Percentiles rank a stretch among this genome's conserved stretches.
Evolutionary conservation across 1,284 basidiomycete species (phyloP).

Genomic region (Ustilago lituana): DNA sequence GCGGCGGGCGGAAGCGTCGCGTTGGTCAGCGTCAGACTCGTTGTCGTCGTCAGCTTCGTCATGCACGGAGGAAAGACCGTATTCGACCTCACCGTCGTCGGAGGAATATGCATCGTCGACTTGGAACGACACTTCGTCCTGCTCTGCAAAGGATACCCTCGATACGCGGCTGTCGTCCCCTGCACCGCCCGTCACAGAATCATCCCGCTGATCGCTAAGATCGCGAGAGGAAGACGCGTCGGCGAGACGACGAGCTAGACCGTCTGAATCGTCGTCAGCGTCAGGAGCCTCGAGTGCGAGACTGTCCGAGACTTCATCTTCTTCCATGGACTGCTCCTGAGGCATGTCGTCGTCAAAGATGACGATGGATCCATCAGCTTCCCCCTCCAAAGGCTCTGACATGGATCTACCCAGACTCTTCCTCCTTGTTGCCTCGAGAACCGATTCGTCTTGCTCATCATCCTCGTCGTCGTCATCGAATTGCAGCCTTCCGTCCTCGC

Average conservation of each 20-base stretch:
- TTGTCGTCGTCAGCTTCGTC: constrained; percentile 22
- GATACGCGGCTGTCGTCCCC: constrained; percentile 27
- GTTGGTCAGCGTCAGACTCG: constrained; percentile 21
- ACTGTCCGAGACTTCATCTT: constrained; percentile 33
- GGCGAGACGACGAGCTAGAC: constrained; percentile 15
- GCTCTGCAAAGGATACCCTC: constrained; percentile 24
- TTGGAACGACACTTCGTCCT: constrained; percentile 33
- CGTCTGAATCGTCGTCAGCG: constrained; percentile 34
- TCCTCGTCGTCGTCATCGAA: constrained; percentile 26
- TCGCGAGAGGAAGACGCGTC: constrained; percentile 11
- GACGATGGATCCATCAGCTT: constrained; percentile 29
- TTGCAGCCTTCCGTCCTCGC: constrained; percentile 34
- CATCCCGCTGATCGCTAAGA: not conserved
- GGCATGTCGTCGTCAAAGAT: constrained; percentile 33
- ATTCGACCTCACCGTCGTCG: constrained; percentile 28
- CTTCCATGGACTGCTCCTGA: constrained; percentile 19
- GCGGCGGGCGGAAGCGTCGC: constrained; percentile 6
- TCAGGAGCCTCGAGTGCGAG: constrained; percentile 26
- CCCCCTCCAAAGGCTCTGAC: constrained; percentile 43
- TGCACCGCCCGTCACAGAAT: constrained; percentile 6
- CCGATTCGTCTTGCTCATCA: constrained; percentile 1
- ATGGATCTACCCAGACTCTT: constrained; percentile 22
- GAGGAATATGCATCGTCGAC: constrained; percentile 36
- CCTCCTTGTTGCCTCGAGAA: constrained; percentile 2
- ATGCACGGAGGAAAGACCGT: constrained; percentile 17